Evolutionary conservation across 139 green algal species (phyloP).

Genomic region (Gonium pectorale): DNA sequence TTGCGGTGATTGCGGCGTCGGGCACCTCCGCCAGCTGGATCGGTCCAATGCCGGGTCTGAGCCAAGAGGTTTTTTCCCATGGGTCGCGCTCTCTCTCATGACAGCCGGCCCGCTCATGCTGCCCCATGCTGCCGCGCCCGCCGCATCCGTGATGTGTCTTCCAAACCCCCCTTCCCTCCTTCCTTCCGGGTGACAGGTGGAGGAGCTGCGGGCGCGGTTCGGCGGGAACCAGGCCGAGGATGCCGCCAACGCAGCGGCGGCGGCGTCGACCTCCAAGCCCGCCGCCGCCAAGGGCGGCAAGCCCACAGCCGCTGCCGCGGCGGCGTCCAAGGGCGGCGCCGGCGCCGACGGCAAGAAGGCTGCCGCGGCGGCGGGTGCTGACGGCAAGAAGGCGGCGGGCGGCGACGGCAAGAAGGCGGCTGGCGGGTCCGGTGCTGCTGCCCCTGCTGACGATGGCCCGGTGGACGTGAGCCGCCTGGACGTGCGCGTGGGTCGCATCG

Average conservation of each 20-base stretch:
- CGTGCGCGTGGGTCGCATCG: constrained; percentile 69
- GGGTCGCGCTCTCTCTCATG: too few relatives aligned
- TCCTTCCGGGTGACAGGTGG: too few relatives aligned
- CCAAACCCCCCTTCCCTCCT: too few relatives aligned
- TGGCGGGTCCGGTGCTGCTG: not conserved
- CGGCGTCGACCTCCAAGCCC: not conserved
- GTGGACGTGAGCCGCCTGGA: constrained; percentile 55
- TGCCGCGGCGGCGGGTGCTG: not conserved
- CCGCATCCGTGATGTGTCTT: too few relatives aligned
- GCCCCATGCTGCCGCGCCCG: too few relatives aligned
- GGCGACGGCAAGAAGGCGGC: constrained; percentile 11
- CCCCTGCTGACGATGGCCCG: not conserved
- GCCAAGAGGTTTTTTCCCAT: too few relatives aligned
- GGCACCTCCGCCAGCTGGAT: too few relatives aligned
- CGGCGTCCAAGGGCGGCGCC: not conserved
- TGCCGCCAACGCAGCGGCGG: constrained; percentile 1
- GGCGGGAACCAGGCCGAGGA: constrained; percentile 31
- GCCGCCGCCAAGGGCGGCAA: not conserved
- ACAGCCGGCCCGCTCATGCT: too few relatives aligned
- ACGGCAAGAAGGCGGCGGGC: not conserved
- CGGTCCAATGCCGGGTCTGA: too few relatives aligned
- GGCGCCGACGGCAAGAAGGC: constrained; percentile 9
- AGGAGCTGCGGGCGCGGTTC: not conserved
- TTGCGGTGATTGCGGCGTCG: too few relatives aligned
- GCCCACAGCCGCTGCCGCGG: not conserved